Conservation (phyloP, 116 monocot species). For the Posidonia oceanica region DNA sequence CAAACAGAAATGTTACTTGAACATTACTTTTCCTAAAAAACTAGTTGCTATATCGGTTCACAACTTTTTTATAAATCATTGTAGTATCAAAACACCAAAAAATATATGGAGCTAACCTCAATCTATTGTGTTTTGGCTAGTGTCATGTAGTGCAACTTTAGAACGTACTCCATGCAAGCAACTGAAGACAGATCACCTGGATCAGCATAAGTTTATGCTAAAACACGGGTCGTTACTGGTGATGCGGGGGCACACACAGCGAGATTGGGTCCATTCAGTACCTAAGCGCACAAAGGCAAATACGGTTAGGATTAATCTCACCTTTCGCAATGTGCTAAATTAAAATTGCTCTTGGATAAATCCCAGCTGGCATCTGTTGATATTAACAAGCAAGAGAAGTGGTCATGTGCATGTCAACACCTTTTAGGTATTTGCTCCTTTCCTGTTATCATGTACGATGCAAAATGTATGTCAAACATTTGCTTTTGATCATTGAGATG, state of each 20-base stretch:
- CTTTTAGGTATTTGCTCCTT: too few relatives aligned
- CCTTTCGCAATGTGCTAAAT: conserved; percentile 52
- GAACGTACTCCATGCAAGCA: conserved; percentile 26
- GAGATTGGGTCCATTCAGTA: conserved; percentile 85
- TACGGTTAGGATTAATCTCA: conserved; percentile 72
- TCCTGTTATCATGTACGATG: too few relatives aligned
- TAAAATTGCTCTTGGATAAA: not conserved
- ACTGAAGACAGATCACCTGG: conserved; percentile 16
- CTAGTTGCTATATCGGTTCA: too few relatives aligned
- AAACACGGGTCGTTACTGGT: conserved; percentile 88
- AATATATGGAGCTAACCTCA: not conserved
- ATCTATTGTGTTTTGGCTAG: not conserved
- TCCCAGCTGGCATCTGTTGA: not conserved
- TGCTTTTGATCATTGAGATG: too few relatives aligned
- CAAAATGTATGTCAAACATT: too few relatives aligned
- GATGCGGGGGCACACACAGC: conserved; percentile 77
- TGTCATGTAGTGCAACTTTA: conserved; percentile 10
- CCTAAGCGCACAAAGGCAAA: conserved; percentile 75
- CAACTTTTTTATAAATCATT: too few relatives aligned
- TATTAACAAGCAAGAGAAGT: too few relatives aligned
- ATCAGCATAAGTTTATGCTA: conserved; percentile 57
- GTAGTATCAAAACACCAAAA: not conserved
- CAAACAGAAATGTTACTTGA: too few relatives aligned
- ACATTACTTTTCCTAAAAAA: too few relatives aligned
- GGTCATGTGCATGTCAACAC: too few relatives aligned